Base-by-base conservation (phyloP, 768 basidiomycete species). In the Boletus rufocinnamomeus region DNA sequence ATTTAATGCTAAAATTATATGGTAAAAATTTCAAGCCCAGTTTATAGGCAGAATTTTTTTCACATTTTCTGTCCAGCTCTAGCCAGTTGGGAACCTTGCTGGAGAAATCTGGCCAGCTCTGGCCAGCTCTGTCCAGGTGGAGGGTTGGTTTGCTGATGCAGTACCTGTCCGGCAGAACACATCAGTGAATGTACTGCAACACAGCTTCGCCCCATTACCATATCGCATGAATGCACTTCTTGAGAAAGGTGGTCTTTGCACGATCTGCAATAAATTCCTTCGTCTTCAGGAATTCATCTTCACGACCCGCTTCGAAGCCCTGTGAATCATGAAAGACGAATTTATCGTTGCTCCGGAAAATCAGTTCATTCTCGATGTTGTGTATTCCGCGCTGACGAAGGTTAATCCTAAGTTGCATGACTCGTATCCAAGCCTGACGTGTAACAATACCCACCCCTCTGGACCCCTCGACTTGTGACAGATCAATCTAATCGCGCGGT, bases 221-320 rank as follows among this genome's bases (percentile, higher is more conserved):
- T 25, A 60, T 60, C 11, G 50, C 50, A 2, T 60, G 59, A 23
- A 60, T 19, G 13, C 50, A 56, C 7, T 60, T 52, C 38, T 60
- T 48, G 50, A 60, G 56, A 25, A 28, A 1, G 1, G 45, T 27
- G 1, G 50, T 58, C 21, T 58, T 32, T 0, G 50, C 59, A n/a
- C 58, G 49, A 17, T 57, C 55, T 2, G 16, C 27, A 17, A 57
- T 58, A 21, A 59, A 59, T 3, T 58, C 23, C 46, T 60, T 60
- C 50, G 49, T 35, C 4, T 32, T 14, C 50, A 52, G 14, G 40
- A 52, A 58, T 19, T 60, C 45, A 0, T 52, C 57, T 17, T 21
- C 41, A 10, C 52, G n/a, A 11, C 59, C 59, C 3, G 56, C 59
- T 49, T 60, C 59, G 23, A 59, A 59, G 28, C 54, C 54, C 1